Conservation (phyloP, 306 rosid genomes). For the Glycine soja region DNA sequence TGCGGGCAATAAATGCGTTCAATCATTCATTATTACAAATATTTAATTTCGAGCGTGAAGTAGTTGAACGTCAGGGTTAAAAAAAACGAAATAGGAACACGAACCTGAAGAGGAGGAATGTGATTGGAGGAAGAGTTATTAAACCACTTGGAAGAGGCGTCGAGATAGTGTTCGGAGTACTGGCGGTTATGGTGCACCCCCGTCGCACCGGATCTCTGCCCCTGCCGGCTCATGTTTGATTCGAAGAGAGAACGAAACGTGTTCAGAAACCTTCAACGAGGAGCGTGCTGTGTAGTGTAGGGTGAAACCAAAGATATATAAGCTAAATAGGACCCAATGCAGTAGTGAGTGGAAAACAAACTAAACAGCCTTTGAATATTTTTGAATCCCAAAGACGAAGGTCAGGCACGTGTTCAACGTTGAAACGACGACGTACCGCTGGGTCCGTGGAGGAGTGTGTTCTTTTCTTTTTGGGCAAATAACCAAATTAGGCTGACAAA, state of each 20-base stretch:
- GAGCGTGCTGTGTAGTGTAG: background rate
- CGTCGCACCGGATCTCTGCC: constrained; percentile 79
- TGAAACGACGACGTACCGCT: constrained; percentile 57
- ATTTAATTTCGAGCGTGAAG: background rate
- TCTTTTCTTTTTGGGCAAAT: background rate
- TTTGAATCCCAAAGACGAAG: constrained; percentile 37
- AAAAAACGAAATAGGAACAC: background rate
- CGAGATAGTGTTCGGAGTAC: constrained; percentile 71
- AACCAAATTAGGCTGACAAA: no score
- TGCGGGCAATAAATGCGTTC: constrained; percentile 25
- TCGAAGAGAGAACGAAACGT: background rate
- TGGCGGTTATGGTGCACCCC: constrained; percentile 76
- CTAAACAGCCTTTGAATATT: constrained; percentile 1
- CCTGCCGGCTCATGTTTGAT: constrained; percentile 70
- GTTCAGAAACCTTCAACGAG: no score
- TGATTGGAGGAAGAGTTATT: constrained; percentile 59
- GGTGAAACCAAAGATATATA: constrained; percentile 33
- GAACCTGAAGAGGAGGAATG: constrained; percentile 75
- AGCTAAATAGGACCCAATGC: constrained; percentile 25
- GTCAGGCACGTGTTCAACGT: constrained; percentile 32
- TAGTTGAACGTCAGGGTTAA: constrained; percentile 1
- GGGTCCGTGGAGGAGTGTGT: background rate
- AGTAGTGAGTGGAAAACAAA: background rate
- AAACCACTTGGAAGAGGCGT: constrained; percentile 60
- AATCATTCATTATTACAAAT: background rate